These are phyloP conservation scores for Aspergillus pseudotamarii DNA, from an alignment of 2,329 filamentous ascomycete genomes.

Conservation along the genomic window DNA sequence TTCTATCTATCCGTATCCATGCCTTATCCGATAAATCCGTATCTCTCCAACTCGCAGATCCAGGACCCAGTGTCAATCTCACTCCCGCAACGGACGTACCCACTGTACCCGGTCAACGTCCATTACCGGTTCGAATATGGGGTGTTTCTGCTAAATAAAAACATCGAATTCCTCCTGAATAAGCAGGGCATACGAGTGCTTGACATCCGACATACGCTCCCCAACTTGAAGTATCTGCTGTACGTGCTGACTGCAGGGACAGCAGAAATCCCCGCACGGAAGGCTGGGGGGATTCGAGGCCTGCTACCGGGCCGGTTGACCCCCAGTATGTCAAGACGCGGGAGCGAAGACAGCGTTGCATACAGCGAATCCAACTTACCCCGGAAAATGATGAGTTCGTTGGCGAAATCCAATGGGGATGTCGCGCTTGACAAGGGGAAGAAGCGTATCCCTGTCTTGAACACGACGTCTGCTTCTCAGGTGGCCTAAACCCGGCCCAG, in stretches of 20 bases:
- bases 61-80: conserved; percentile 68
- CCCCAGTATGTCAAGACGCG: conserved; percentile 41
- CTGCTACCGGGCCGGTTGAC: conserved; percentile 43
- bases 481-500: conserved; percentile 16
- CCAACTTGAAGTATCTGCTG: conserved; percentile 89
- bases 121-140: conserved; percentile 94
- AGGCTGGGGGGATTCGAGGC: conserved; percentile 56
- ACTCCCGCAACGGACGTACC: conserved; percentile 69
- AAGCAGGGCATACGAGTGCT: conserved; percentile 75
- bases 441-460: conserved; percentile 13
- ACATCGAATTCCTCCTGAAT: conserved; percentile 74
- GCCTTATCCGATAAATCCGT: conserved; percentile 75
- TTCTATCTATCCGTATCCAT: conserved; percentile 79
- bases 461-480: conserved; percentile 22
- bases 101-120: conserved; percentile 73
- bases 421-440: conserved; percentile 25
- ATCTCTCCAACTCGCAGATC: conserved; percentile 74
- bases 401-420: conserved; percentile 32
- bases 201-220: conserved; percentile 87
- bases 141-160: conserved; percentile 94
- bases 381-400: conserved; percentile 28
- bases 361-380: conserved; percentile 34
- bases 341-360: conserved; percentile 44
- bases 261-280: conserved; percentile 59
- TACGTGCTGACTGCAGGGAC: conserved; percentile 85